Percentiles rank a stretch among this genome's conserved stretches.
Evolutionary conservation across 2,329 filamentous ascomycete genomes (phyloP).

Genomic region (Colletotrichum gigasporum): DNA sequence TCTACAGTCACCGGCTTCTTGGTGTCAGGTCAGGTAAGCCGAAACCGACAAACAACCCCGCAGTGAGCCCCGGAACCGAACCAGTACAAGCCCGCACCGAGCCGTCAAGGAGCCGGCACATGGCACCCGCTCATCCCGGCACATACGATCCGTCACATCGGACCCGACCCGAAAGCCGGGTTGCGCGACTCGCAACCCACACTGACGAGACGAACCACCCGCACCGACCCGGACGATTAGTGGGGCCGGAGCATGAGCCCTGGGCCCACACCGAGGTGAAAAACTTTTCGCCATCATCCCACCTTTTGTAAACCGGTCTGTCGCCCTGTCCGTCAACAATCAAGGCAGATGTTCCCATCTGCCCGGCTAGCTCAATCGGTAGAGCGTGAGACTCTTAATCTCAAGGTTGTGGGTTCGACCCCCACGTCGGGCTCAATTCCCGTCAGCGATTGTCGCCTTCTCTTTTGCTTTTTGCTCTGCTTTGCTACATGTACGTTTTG

Average conservation of each 20-base stretch:
- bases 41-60: not conserved
- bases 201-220: not conserved
- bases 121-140: not conserved
- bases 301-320: not conserved
- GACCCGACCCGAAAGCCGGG: not conserved
- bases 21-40: not conserved
- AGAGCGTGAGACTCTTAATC: conserved; percentile 76
- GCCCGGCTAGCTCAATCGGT: conserved; percentile 75
- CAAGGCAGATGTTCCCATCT: conserved; percentile 30
- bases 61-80: not conserved
- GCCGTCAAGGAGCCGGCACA: no score
- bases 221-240: not conserved
- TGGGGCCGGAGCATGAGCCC: not conserved
- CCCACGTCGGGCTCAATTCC: conserved; percentile 38
- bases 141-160: not conserved
- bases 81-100: no score
- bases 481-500: no score
- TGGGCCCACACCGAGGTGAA: conserved; percentile 1
- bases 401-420: conserved; percentile 34
- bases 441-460: conserved; percentile 25
- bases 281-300: not conserved
- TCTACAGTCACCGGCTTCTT: no score
- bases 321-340: fast-evolving
- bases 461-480: not conserved
- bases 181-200: not conserved